phyloP scores from a whole-genome alignment of 2,329 filamentous ascomycete species.

The Cyphellophora europaea region DNA sequence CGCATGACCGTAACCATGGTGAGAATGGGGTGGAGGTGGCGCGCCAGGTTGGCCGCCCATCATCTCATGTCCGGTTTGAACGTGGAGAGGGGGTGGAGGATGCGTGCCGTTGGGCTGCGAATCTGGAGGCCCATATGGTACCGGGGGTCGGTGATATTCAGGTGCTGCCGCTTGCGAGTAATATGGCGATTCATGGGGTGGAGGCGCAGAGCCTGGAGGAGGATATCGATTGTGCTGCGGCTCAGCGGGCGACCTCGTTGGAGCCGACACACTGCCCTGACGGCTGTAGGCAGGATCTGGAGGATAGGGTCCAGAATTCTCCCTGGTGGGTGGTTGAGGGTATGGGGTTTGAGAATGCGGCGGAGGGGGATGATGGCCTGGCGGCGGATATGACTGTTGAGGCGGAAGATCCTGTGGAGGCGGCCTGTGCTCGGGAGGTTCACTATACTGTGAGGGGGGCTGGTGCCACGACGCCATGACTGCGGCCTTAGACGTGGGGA shows the following conservation, averaged over 20 bases:
- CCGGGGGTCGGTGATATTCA: slow-evolving; percentile 13
- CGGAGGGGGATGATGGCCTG: slow-evolving; percentile 6
- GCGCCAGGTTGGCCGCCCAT: slow-evolving; percentile 14
- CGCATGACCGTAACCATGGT: slow-evolving; percentile 13
- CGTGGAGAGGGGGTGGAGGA: slow-evolving; percentile 13
- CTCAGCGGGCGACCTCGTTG: slow-evolving; percentile 18
- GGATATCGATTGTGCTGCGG: slow-evolving; percentile 15
- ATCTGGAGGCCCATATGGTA: slow-evolving; percentile 13
- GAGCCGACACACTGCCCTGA: slow-evolving; percentile 16
- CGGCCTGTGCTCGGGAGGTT: slow-evolving; percentile 15
- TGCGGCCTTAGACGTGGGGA: slow-evolving; percentile 10
- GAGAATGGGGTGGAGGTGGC: slow-evolving; percentile 6
- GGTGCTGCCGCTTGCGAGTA: slow-evolving; percentile 11
- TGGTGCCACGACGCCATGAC: slow-evolving; percentile 17
- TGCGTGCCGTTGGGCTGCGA: slow-evolving; percentile 15
- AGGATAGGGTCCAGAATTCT: neutral
- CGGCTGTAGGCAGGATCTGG: slow-evolving; percentile 16
- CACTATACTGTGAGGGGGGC: slow-evolving; percentile 17
- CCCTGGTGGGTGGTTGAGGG: slow-evolving; percentile 4
- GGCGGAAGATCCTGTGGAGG: slow-evolving; percentile 11
- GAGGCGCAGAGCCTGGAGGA: slow-evolving; percentile 12
- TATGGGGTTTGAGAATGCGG: slow-evolving; percentile 14
- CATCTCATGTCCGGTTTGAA: slow-evolving; percentile 18
- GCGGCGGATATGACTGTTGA: slow-evolving; percentile 7
- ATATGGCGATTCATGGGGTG: slow-evolving; percentile 15